Base-by-base conservation (phyloP, 306 rosid species). In the Cucurbita moschata region DNA sequence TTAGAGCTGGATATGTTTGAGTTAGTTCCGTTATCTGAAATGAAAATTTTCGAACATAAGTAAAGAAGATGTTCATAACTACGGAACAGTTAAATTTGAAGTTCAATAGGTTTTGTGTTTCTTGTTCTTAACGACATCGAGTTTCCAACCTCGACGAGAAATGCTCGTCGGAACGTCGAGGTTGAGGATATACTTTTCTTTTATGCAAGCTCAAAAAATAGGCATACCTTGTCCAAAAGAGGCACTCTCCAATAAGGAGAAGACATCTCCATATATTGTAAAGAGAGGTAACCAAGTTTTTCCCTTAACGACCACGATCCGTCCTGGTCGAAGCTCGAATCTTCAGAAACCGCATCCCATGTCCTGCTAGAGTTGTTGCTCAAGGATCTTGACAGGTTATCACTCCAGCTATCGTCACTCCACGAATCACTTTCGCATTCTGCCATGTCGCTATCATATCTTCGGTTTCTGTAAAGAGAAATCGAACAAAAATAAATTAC, bases 381-480 rank as follows among this genome's bases (percentile, higher is more conserved):
- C 16, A 87, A 19, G 0, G 89, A 87, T 62, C 83, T 79, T 2
- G 96, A 87, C 38, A 84, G 64, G 66, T 85, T 83, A 55, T 88
- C 96, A 55, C 96, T 88, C 68, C 87, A 83, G 30, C 90, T 87
- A 26, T 88, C 97, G 10, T 88, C 96, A 3, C 97, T 91, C 89
- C 90, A 91, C 0, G 87, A 84, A 61, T 91, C 97, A 18, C 90
- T 82, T 79, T 91, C 97, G 4, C 79, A 67, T 63, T 85, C 96
- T 23, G 77, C 82, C 71, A 72, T 73, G 40, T 83, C 87, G 0
- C 71, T 60, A 23, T 85, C 90, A 70, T 85, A 88, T 78, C 75
- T 83, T 7, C 57, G 73, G 1, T 37, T 77, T 79, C 89, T 86
- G 67, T 0, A 67, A 50, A 70, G 62, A 73, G 53, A 53, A 49